Evolutionary conservation across 768 basidiomycete genomes (phyloP), one percentile per base, ranked within the genome.

Genomic region (Hygrophoropsis aurantiaca): DNA sequence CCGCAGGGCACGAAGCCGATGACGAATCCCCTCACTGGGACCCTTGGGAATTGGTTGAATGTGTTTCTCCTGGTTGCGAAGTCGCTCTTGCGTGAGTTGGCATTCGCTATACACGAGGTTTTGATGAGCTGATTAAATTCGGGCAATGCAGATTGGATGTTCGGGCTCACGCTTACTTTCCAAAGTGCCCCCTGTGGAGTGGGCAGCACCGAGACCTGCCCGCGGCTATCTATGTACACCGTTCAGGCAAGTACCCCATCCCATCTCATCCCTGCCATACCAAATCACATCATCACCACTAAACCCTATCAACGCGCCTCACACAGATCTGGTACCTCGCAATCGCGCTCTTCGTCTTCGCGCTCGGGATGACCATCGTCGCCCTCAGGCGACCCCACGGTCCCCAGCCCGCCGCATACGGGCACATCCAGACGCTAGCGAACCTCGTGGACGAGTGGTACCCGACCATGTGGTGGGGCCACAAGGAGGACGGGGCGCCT

Each of bases 391-490:
- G 23, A 23, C 64, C 55, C 7, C 48, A 34, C 15, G 64, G 64
- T 3, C 52, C 56, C 0, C 67, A 68, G 30, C 67, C 60, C 0
- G 61, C 58, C 4, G 52, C 61, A n/a, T 70, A 68, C 21, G 65
- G 67, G 3, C 65, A 68, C 18, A 40, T 69, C 1, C 61, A 67
- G 38, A 70, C 63, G 13, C 56, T 70, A 13, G 64, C 59, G 2
- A 65, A 68, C 39, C 46, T 68, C 46, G 54, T 67, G 27, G 68
- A 70, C 45, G 65, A 70, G n/a, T 64, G 68, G 68, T 62, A 63
- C n/a, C 47, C 54, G 13, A 49, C 42, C n/a, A 56, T 52, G 47
- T 57, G 54, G 55, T 43, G 42, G 42, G 55, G 55, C 8, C 54
- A 57, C 35, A 57, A 57, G 41, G 46, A 41, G 24, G 53, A 53